Conservation (phyloP, 768 basidiomycete genomes). For the Tylopilus sp. region DNA sequence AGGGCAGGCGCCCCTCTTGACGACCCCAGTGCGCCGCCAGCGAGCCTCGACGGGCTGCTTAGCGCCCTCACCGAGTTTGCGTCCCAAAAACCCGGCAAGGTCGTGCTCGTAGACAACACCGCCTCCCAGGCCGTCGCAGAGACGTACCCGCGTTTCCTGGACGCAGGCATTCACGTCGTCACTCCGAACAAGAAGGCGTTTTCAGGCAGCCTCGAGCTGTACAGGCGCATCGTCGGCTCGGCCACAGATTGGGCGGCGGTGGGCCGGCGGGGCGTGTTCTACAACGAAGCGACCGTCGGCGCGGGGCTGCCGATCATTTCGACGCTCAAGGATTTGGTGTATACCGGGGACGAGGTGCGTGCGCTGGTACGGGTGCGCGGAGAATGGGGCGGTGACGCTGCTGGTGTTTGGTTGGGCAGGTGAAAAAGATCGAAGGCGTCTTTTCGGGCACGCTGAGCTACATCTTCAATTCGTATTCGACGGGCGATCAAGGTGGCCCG, state of each 20-base stretch:
- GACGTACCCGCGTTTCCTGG: slow-evolving; percentile 77
- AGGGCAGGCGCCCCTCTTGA: slow-evolving; percentile 56
- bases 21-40: slow-evolving; percentile 29
- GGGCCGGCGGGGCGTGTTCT: slow-evolving; percentile 57
- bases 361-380: background rate
- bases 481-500: slow-evolving; percentile 61
- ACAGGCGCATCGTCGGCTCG: slow-evolving; percentile 60
- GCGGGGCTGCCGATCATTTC: slow-evolving; percentile 92
- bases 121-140: slow-evolving; percentile 78
- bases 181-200: slow-evolving; percentile 99
- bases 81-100: slow-evolving; percentile 41
- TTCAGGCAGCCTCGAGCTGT: slow-evolving; percentile 67
- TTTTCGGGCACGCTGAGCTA: slow-evolving; percentile 98
- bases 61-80: slow-evolving; percentile 45
- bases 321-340: slow-evolving; percentile 88
- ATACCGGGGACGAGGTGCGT: slow-evolving; percentile 85
- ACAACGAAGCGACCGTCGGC: slow-evolving; percentile 92
- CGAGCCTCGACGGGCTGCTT: slow-evolving; percentile 38
- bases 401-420: slow-evolving; percentile 36
- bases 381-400: background rate
- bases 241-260: slow-evolving; percentile 22
- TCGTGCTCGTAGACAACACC: slow-evolving; percentile 88
- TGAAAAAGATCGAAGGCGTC: slow-evolving; percentile 93
- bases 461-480: slow-evolving; percentile 96
- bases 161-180: slow-evolving; percentile 77